phyloP scores from a whole-genome alignment of 2,329 filamentous ascomycete genomes.

The Aplosporella prunicola region DNA sequence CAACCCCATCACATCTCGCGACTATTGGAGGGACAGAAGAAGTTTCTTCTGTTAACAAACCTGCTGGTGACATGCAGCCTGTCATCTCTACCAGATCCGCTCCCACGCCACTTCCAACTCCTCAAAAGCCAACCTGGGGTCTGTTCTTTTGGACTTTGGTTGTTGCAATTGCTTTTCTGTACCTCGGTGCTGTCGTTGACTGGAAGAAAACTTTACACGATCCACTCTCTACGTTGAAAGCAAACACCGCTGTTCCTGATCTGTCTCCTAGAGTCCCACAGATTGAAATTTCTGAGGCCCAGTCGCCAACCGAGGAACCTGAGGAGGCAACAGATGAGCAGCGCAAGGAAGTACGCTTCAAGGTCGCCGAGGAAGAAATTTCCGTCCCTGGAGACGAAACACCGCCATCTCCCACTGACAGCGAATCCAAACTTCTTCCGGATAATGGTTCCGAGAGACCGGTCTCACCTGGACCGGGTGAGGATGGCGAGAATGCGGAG shows the following conservation, averaged over 20 bases:
- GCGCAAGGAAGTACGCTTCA: constrained; percentile 10
- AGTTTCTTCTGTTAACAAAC: constrained; percentile 15
- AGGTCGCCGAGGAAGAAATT: constrained; percentile 10
- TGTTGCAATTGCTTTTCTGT: constrained; percentile 5
- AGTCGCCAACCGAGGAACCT: background rate
- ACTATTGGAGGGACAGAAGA: constrained; percentile 8
- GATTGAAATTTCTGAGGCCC: constrained; percentile 3
- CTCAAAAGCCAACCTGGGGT: constrained; percentile 2
- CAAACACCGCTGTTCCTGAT: constrained; percentile 19
- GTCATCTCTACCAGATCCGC: constrained; percentile 1
- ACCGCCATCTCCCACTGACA: background rate
- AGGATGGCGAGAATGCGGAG: constrained; percentile 12
- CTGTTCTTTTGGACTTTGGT: constrained; percentile 9
- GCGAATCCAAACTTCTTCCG: background rate
- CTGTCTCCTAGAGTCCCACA: background rate
- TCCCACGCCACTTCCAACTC: constrained; percentile 11
- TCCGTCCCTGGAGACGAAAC: constrained; percentile 6
- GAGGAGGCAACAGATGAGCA: constrained; percentile 1
- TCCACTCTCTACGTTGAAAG: constrained; percentile 26
- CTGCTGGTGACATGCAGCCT: constrained; percentile 14
- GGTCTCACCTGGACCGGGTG: constrained; percentile 13
- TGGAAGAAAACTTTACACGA: constrained; percentile 14
- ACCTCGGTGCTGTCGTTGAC: constrained; percentile 7
- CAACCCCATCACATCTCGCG: background rate
- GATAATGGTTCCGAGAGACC: background rate